Evolutionary conservation across 441 rosid species (phyloP).

Genomic region (Bruguiera hainesii): DNA sequence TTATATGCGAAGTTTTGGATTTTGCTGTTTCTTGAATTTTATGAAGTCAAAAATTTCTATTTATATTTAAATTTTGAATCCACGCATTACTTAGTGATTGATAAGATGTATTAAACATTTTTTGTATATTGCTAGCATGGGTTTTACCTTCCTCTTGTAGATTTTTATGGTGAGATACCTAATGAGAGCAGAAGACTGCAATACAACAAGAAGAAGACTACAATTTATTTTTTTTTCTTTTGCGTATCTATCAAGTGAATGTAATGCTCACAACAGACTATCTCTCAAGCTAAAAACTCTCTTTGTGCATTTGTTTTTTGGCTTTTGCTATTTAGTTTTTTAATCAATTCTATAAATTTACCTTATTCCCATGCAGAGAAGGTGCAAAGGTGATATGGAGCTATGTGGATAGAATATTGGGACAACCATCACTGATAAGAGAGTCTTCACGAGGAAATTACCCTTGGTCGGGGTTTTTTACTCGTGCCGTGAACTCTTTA

Average conservation of each 20-base stretch:
- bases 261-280: too few relatives aligned
- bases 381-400: conserved; percentile 97
- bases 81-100: too few relatives aligned
- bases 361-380: conserved; percentile 52
- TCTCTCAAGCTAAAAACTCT: too few relatives aligned
- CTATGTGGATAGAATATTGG: conserved; percentile 92
- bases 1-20: background rate
- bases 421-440: conserved; percentile 92
- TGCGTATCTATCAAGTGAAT: too few relatives aligned
- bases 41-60: background rate
- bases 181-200: too few relatives aligned
- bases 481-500: conserved; percentile 46
- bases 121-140: too few relatives aligned
- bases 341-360: background rate
- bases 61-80: background rate
- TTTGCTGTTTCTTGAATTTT: background rate
- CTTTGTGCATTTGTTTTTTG: background rate
- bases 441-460: conserved; percentile 94
- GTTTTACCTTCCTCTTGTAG: too few relatives aligned
- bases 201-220: too few relatives aligned
- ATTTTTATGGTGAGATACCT: too few relatives aligned
- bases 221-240: too few relatives aligned
- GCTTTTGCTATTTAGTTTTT: background rate
- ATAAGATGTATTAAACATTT: too few relatives aligned
- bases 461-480: conserved; percentile 83